Evolutionary conservation across 1,139 yeast species (phyloP).

Genomic region (Debaryomyces subglobosus): DNA sequence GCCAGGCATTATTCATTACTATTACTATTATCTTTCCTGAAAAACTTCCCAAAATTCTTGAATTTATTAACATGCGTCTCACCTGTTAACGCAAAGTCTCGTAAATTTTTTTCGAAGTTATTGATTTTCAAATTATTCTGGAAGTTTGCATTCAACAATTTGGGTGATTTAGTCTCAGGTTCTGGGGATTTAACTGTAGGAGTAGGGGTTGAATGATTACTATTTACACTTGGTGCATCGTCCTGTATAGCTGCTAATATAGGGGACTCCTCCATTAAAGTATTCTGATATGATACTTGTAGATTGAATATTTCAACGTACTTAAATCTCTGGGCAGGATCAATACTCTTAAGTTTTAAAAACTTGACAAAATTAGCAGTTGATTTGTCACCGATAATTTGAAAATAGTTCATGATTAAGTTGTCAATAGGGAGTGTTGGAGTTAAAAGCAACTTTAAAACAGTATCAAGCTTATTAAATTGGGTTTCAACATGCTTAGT

Average conservation of each 20-base stretch:
- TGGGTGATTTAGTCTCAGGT: slow-evolving; percentile 31
- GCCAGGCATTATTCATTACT: slow-evolving; percentile 3
- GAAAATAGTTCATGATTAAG: slow-evolving; percentile 67
- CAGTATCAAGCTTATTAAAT: slow-evolving; percentile 57
- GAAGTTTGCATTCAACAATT: slow-evolving; percentile 19
- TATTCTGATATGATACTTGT: slow-evolving; percentile 57
- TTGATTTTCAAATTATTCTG: slow-evolving; percentile 39
- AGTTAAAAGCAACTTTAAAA: slow-evolving; percentile 67
- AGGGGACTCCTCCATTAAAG: slow-evolving; percentile 46
- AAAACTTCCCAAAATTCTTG: slow-evolving; percentile 59
- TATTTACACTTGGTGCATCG: slow-evolving; percentile 10
- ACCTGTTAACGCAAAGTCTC: slow-evolving; percentile 55
- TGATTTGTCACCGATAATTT: slow-evolving; percentile 67
- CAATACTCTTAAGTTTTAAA: slow-evolving; percentile 63
- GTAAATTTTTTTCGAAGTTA: slow-evolving; percentile 56
- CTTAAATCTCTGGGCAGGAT: slow-evolving; percentile 47
- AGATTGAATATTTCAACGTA: slow-evolving; percentile 64
- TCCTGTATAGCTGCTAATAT: slow-evolving; percentile 33
- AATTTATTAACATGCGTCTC: slow-evolving; percentile 61
- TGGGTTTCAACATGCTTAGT: slow-evolving; percentile 52
- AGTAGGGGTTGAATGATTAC: slow-evolving; percentile 3
- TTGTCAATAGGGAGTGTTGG: slow-evolving; percentile 65
- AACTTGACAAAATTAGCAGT: slow-evolving; percentile 65
- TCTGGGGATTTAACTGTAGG: slow-evolving; percentile 21
- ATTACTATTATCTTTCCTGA: slow-evolving; percentile 45